Percentiles rank a stretch among this genome's conserved stretches.
phyloP scores from a whole-genome alignment of 1,139 yeast species.

The Diutina neorugosa region DNA sequence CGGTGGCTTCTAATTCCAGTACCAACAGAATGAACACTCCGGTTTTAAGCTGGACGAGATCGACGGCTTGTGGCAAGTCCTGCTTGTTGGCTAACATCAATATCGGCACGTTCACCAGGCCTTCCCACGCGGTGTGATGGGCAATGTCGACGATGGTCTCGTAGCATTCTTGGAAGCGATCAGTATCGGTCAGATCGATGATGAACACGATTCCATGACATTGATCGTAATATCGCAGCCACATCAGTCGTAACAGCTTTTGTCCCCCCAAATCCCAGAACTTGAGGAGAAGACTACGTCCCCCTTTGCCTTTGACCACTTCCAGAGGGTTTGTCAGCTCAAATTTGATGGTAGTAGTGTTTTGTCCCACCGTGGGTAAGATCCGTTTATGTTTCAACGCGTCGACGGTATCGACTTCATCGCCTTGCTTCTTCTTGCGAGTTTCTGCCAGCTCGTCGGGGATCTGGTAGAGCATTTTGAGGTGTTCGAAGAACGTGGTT shows the following conservation, averaged over 20 bases:
- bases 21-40: slow-evolving; percentile 71
- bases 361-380: slow-evolving; percentile 36
- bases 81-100: slow-evolving; percentile 93
- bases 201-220: slow-evolving; percentile 90
- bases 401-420: slow-evolving; percentile 7
- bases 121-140: slow-evolving; percentile 28
- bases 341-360: slow-evolving; percentile 31
- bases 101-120: slow-evolving; percentile 55
- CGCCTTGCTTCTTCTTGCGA: slow-evolving; percentile 6
- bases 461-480: slow-evolving; percentile 27
- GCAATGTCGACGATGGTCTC: slow-evolving; percentile 40
- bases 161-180: slow-evolving; percentile 73
- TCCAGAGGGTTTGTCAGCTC: slow-evolving; percentile 11
- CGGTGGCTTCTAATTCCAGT: slow-evolving; percentile 79
- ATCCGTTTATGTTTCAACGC: slow-evolving; percentile 27
- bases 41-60: slow-evolving; percentile 68
- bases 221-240: slow-evolving; percentile 76
- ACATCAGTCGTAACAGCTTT: slow-evolving; percentile 62
- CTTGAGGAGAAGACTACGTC: slow-evolving; percentile 43
- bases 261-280: slow-evolving; percentile 98
- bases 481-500: slow-evolving; percentile 57
- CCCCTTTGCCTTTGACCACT: not conserved
- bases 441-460: slow-evolving; percentile 13
- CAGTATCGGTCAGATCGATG: slow-evolving; percentile 82
- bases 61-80: slow-evolving; percentile 65